Conservation (phyloP, 345 rosid genomes). For the Syzygium grande region DNA sequence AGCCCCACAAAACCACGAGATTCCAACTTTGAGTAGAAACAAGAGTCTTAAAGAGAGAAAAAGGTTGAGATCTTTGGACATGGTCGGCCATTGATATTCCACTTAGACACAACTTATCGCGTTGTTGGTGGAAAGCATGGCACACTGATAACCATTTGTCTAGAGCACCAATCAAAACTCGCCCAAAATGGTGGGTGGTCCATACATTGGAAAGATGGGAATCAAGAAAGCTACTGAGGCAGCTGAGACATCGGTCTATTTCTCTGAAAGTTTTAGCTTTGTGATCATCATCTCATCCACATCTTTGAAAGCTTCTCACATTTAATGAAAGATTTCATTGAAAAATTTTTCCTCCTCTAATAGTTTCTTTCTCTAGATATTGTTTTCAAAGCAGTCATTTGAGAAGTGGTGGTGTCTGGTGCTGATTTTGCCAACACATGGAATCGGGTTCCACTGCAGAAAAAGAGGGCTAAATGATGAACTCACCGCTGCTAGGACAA, state of each 20-base stretch:
- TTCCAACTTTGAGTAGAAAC: slow-evolving; percentile 16
- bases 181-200: slow-evolving; percentile 20
- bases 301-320: not conserved
- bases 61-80: slow-evolving; percentile 15
- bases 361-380: not conserved
- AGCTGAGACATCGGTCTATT: not conserved
- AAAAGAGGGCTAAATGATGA: not conserved
- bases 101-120: slow-evolving; percentile 38
- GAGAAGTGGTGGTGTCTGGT: not conserved
- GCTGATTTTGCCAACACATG: not conserved
- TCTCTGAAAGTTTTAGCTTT: not conserved
- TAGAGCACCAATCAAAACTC: slow-evolving; percentile 33
- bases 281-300: not conserved
- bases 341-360: not conserved
- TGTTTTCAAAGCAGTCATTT: not conserved
- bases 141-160: slow-evolving; percentile 36
- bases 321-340: not conserved
- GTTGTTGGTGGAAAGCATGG: slow-evolving; percentile 41
- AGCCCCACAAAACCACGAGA: slow-evolving; percentile 1
- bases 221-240: not conserved
- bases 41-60: slow-evolving; percentile 1
- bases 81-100: slow-evolving; percentile 41
- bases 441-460: not conserved
- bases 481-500: slow-evolving; percentile 44
- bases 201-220: slow-evolving; percentile 13